Evolutionary conservation across 2,329 filamentous ascomycete genomes (phyloP), one percentile per base, ranked within the genome.

Genomic region (Talaromyces islandicus): DNA sequence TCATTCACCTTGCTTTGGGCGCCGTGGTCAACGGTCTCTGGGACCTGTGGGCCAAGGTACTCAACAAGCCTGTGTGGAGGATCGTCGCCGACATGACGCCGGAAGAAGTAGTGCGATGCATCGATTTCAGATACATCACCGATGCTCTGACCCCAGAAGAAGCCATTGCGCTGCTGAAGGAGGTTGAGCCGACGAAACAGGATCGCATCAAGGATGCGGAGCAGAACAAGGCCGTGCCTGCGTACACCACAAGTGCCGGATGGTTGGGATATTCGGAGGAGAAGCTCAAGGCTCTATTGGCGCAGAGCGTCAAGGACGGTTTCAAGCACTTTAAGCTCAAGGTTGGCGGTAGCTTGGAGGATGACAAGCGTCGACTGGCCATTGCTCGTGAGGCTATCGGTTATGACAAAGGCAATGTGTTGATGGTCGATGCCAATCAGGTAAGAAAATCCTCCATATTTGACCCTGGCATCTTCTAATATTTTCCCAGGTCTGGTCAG

Each of bases 371-470:
- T 61, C 81, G 92, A 4, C 78, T 96, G 67, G 73, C 75, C 14
- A 91, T 95, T 73, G 91, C 90, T 6, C 81, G 91, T 52, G 85
- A 90, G 30, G 86, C 93, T 46, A 89, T 96, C 71, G 90, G 90
- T 2, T 93, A 88, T 74, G 91, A 95, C 74, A 80, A 82, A 71
- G 91, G 88, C 62, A 93, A 93, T 74, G 83, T 93, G 57, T 82
- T 96, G 67, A 96, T 96, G 91, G 88, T 95, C 12, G 91, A 96
- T 77, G 91, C 91, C 56, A 96, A 96, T 78, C 92, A 96, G 80
- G 83, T 84, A 73, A 62, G 71, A 66, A 25, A 30, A 24, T 30
- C n/a, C 3, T 29, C 11, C 17, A 51, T 32, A 10, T 52, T 41
- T 12, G 7, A 3, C 7, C 4, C n/a, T n/a, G 19, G 11, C 27